These are phyloP conservation scores for Aspergillaceae sp. DNA, from an alignment of 2,329 filamentous ascomycete genomes.

Conservation along the genomic window DNA sequence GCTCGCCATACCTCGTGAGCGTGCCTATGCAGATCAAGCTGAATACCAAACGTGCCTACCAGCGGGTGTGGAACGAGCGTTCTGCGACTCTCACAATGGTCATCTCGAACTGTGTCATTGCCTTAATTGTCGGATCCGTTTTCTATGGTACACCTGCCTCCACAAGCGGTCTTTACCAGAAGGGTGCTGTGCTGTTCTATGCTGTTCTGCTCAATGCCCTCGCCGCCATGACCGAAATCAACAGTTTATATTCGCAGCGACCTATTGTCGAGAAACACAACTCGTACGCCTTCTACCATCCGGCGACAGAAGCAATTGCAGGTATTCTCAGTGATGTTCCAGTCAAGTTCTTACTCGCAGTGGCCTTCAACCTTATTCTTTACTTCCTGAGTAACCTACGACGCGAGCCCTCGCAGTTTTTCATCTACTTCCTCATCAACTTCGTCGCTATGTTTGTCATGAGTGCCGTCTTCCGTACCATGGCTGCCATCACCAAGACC, in stretches of 20 bases:
- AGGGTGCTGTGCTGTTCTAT: slow-evolving; percentile 74
- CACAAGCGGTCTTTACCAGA: slow-evolving; percentile 63
- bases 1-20: slow-evolving; percentile 74
- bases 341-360: slow-evolving; percentile 62
- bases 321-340: slow-evolving; percentile 43
- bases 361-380: slow-evolving; percentile 67
- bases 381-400: slow-evolving; percentile 82
- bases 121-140: slow-evolving; percentile 67
- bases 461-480: slow-evolving; percentile 76
- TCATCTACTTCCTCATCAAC: slow-evolving; percentile 73
- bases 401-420: slow-evolving; percentile 65
- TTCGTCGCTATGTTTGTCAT: slow-evolving; percentile 66
- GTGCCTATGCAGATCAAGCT: slow-evolving; percentile 62
- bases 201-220: slow-evolving; percentile 80
- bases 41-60: slow-evolving; percentile 71
- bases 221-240: slow-evolving; percentile 33
- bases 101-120: slow-evolving; percentile 59
- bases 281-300: slow-evolving; percentile 23
- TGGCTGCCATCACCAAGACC: slow-evolving; percentile 65
- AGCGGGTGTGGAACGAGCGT: slow-evolving; percentile 65
- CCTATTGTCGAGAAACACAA: slow-evolving; percentile 22
- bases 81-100: slow-evolving; percentile 58
- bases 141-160: slow-evolving; percentile 64
- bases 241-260: slow-evolving; percentile 33
- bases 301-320: slow-evolving; percentile 10